A percentile compares a stretch with the other conserved stretches of the same genome.
Conservation (phyloP, 2,329 filamentous ascomycete species). For the Xenoacremonium recifei region DNA sequence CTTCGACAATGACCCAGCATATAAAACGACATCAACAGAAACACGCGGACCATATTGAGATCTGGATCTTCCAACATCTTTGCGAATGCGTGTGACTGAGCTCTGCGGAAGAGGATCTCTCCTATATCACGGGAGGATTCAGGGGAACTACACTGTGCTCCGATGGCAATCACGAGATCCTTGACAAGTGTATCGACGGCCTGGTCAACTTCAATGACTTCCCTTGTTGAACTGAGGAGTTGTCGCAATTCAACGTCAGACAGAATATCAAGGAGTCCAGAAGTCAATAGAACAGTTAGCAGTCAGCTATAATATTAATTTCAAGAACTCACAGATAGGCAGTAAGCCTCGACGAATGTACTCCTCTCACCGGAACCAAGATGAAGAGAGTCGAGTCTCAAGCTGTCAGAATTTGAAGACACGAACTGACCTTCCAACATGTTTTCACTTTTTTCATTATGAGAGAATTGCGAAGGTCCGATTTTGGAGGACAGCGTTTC, state of each 20-base stretch:
- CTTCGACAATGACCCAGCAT: slow-evolving; percentile 61
- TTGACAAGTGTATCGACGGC: slow-evolving; percentile 10
- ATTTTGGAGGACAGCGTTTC: slow-evolving; percentile 24
- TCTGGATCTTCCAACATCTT: slow-evolving; percentile 25
- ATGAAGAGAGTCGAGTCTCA: no score
- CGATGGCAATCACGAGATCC: slow-evolving; percentile 22
- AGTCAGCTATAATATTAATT: slow-evolving; percentile 15
- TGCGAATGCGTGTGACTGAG: slow-evolving; percentile 24
- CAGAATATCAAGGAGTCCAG: slow-evolving; percentile 31
- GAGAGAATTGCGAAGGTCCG: slow-evolving; percentile 24
- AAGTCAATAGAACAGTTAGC: slow-evolving; percentile 29
- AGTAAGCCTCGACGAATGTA: no score
- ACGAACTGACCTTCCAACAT: slow-evolving; percentile 26
- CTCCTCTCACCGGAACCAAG: no score
- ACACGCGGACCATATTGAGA: slow-evolving; percentile 23
- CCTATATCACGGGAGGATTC: slow-evolving; percentile 17
- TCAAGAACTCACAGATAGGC: slow-evolving; percentile 13
- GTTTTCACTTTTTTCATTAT: slow-evolving; percentile 26
- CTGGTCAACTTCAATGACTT: neutral
- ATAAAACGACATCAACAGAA: slow-evolving; percentile 65
- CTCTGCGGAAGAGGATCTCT: slow-evolving; percentile 44
- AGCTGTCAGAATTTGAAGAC: no score
- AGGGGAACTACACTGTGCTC: slow-evolving; percentile 22
- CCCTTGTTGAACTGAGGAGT: slow-evolving; percentile 2
- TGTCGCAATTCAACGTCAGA: slow-evolving; percentile 27